Evolutionary conservation across 2,329 filamentous ascomycete genomes (phyloP).

Genomic region (Macrophomina pseudophaseolina): DNA sequence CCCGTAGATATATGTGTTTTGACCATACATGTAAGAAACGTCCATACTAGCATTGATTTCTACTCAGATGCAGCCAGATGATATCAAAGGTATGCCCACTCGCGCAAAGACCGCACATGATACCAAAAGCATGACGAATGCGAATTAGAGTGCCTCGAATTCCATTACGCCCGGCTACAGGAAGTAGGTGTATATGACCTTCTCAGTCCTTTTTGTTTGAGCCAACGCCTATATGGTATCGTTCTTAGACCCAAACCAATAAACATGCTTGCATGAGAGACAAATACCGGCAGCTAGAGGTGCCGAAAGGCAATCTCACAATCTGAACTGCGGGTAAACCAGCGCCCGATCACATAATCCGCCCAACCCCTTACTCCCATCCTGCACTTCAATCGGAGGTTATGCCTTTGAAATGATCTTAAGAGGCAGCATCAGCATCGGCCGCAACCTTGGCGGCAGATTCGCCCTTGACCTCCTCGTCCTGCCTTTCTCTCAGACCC

Average conservation of each 20-base stretch:
- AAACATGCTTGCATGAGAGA: neutral
- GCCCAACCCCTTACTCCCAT: constrained; percentile 9
- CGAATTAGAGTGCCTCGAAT: neutral
- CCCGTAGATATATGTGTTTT: neutral
- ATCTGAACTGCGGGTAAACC: neutral
- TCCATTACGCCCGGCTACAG: constrained; percentile 15
- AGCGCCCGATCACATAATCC: neutral
- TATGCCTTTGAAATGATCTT: neutral
- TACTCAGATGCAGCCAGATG: too few species aligned
- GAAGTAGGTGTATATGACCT: neutral
- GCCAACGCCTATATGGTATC: constrained; percentile 24
- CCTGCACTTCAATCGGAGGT: neutral
- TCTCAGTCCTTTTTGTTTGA: neutral
- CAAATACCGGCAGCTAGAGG: neutral
- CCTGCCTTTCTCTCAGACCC: constrained; percentile 20
- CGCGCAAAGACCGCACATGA: neutral
- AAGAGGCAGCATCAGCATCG: constrained; percentile 1
- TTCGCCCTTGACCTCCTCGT: constrained; percentile 20
- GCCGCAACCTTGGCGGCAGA: neutral
- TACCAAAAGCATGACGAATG: neutral
- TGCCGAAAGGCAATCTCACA: neutral
- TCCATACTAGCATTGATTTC: too few species aligned
- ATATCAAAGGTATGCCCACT: neutral
- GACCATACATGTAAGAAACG: neutral
- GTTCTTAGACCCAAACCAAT: constrained; percentile 2